A percentile compares a stretch with the other conserved stretches of the same genome.
phyloP scores from a whole-genome alignment of 495 filamentous ascomycete species.

The Halenospora varia region DNA sequence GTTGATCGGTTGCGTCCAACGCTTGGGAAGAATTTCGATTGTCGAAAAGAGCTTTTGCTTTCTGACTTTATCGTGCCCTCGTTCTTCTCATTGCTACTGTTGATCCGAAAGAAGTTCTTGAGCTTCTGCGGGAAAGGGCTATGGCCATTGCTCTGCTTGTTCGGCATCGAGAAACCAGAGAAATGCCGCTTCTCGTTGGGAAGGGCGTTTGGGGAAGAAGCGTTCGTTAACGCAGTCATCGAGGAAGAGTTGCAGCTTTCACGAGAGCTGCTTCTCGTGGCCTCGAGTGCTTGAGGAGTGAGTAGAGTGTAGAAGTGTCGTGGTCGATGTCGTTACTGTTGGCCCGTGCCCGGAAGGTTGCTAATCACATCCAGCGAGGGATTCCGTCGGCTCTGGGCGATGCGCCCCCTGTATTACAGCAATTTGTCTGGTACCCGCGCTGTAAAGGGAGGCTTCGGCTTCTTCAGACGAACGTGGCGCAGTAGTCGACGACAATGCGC shows the following conservation, averaged over 20 bases:
- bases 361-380: not conserved
- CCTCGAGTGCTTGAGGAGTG: not conserved
- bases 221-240: slow-evolving; percentile 26
- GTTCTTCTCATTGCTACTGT: slow-evolving; percentile 51
- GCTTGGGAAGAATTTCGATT: slow-evolving; percentile 77
- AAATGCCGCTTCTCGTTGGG: slow-evolving; percentile 27
- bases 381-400: not conserved
- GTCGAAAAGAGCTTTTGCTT: slow-evolving; percentile 67
- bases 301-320: not conserved
- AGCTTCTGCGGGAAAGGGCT: slow-evolving; percentile 72
- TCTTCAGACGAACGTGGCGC: no score
- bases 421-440: slow-evolving; percentile 6
- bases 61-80: slow-evolving; percentile 33
- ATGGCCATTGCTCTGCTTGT: slow-evolving; percentile 34
- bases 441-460: no score
- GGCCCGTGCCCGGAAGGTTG: slow-evolving; percentile 19
- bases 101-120: slow-evolving; percentile 98
- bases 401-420: not conserved
- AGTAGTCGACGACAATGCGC: no score
- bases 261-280: slow-evolving; percentile 24
- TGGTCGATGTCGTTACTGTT: slow-evolving; percentile 4
- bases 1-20: slow-evolving; percentile 74
- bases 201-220: slow-evolving; percentile 18
- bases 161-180: slow-evolving; percentile 24
- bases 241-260: slow-evolving; percentile 14